These are phyloP conservation scores for Alternaria incomplexa DNA, from an alignment of 2,329 filamentous ascomycete genomes.

Conservation along the genomic window DNA sequence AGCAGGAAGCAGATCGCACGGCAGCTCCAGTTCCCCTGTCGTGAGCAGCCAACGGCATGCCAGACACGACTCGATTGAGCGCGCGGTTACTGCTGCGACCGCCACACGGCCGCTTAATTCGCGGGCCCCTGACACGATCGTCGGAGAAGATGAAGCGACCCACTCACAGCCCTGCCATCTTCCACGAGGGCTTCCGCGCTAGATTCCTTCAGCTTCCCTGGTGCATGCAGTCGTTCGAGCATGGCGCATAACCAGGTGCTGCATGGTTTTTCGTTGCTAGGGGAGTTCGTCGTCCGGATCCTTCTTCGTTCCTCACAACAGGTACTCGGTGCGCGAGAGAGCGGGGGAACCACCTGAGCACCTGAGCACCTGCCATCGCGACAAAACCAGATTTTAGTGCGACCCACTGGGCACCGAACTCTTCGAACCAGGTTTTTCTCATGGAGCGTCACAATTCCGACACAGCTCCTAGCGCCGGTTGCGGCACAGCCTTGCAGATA, in stretches of 20 bases:
- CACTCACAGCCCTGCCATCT: slow-evolving; percentile 10
- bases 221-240: slow-evolving; percentile 1
- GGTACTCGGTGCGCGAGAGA: not conserved
- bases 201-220: not conserved
- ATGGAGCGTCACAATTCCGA: slow-evolving; percentile 3
- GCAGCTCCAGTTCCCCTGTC: slow-evolving; percentile 14
- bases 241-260: slow-evolving; percentile 8
- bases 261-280: slow-evolving; percentile 2
- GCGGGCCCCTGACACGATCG: slow-evolving; percentile 16
- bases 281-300: not conserved
- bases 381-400: slow-evolving; percentile 5
- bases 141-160: slow-evolving; percentile 11
- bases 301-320: not conserved
- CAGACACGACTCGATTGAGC: slow-evolving; percentile 21
- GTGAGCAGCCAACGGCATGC: slow-evolving; percentile 19
- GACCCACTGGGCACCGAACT: slow-evolving; percentile 1
- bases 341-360: not conserved
- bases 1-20: slow-evolving; percentile 13
- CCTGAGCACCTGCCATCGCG: not conserved
- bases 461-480: slow-evolving; percentile 25
- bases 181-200: slow-evolving; percentile 19
- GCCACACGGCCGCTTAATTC: slow-evolving; percentile 12
- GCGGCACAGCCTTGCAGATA: slow-evolving; percentile 28
- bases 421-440: not conserved
- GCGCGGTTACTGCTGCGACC: slow-evolving; percentile 25